phyloP scores from a whole-genome alignment of 352 stramenopile genomes.

The Phytophthora pluvialis region DNA sequence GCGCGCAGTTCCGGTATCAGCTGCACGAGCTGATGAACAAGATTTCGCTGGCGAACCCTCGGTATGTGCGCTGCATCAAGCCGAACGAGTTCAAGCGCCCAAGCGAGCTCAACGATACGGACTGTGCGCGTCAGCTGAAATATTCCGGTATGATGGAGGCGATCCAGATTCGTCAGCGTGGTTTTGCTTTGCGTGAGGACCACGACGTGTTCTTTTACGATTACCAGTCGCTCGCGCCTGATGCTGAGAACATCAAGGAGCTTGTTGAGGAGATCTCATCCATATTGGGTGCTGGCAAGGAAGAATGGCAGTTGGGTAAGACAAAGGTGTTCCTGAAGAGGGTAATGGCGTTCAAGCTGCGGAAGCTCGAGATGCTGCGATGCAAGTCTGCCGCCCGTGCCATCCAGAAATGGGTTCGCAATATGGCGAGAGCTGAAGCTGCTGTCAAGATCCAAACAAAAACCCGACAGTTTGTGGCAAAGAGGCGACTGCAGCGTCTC shows the following conservation, averaged over 20 bases:
- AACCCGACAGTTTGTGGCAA: slow-evolving; percentile 70
- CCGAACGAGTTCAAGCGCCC: slow-evolving; percentile 88
- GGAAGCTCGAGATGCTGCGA: slow-evolving; percentile 81
- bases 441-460: slow-evolving; percentile 80
- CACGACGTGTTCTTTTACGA: slow-evolving; percentile 93
- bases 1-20: slow-evolving; percentile 90
- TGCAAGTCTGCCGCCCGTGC: slow-evolving; percentile 83
- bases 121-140: slow-evolving; percentile 89
- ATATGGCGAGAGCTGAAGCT: slow-evolving; percentile 63
- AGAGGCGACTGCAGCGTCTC: slow-evolving; percentile 52
- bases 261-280: slow-evolving; percentile 86
- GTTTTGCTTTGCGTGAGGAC: slow-evolving; percentile 88
- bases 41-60: slow-evolving; percentile 87
- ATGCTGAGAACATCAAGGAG: slow-evolving; percentile 85
- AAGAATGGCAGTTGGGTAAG: slow-evolving; percentile 90
- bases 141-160: slow-evolving; percentile 94
- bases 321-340: slow-evolving; percentile 91
- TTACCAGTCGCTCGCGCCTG: slow-evolving; percentile 85
- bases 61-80: slow-evolving; percentile 91
- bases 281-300: slow-evolving; percentile 86
- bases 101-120: slow-evolving; percentile 77
- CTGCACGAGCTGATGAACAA: slow-evolving; percentile 91
- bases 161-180: slow-evolving; percentile 90
- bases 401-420: slow-evolving; percentile 86
- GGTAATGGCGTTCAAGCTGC: slow-evolving; percentile 79